Evolutionary conservation across 1,284 basidiomycete genomes (phyloP).

Genomic region (Apiotrichum domesticum): DNA sequence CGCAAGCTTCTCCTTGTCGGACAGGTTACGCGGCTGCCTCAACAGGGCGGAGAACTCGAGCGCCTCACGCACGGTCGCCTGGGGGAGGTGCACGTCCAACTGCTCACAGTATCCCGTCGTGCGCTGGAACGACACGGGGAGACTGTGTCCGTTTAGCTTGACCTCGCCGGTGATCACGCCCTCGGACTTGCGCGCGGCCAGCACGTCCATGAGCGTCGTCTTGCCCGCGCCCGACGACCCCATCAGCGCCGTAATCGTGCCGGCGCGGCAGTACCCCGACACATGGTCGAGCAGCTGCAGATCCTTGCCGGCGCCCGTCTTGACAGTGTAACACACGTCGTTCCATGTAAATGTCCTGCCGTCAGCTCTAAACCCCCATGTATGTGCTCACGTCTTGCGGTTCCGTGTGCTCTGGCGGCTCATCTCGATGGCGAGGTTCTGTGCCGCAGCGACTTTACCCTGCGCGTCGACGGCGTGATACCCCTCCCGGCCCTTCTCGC

Average conservation of each 20-base stretch:
- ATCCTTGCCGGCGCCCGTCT: constrained; percentile 35
- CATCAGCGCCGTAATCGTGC: constrained; percentile 50
- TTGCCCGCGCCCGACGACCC: constrained; percentile 45
- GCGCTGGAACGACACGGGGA: constrained; percentile 50
- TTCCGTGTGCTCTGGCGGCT: too few species aligned
- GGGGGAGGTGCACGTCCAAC: constrained; percentile 33
- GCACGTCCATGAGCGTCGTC: constrained; percentile 47
- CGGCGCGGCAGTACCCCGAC: constrained; percentile 51
- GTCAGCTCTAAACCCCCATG: background rate
- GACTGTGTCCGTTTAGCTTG: constrained; percentile 48
- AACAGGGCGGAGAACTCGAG: constrained; percentile 72
- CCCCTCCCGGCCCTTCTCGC: background rate
- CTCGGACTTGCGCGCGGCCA: constrained; percentile 45
- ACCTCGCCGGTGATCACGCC: constrained; percentile 45
- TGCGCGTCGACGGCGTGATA: too few species aligned
- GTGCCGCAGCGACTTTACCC: too few species aligned
- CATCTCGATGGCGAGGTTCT: too few species aligned
- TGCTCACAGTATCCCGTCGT: constrained; percentile 48
- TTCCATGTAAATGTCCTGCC: constrained; percentile 44
- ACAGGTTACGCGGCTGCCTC: constrained; percentile 64
- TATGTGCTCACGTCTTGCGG: background rate
- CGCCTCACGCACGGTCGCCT: constrained; percentile 63
- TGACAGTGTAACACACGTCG: constrained; percentile 47
- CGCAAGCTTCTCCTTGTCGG: constrained; percentile 52
- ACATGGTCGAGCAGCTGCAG: constrained; percentile 49